phyloP scores from a whole-genome alignment of 352 stramenopile species.

The Phytophthora pini region DNA sequence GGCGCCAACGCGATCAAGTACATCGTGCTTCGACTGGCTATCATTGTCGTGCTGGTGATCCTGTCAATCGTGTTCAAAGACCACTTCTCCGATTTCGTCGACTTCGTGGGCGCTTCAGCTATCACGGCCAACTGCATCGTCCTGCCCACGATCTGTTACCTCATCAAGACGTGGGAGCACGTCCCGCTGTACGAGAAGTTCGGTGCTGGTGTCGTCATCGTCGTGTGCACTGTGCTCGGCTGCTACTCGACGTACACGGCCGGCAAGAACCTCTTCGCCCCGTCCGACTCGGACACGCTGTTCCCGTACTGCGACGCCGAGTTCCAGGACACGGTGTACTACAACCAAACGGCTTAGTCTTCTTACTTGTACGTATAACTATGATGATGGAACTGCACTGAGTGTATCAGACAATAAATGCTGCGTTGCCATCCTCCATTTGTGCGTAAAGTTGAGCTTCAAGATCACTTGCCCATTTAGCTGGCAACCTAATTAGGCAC shows the following conservation, averaged over 20 bases:
- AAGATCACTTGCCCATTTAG: not conserved
- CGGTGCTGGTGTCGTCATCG: slow-evolving; percentile 34
- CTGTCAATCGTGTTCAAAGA: slow-evolving; percentile 40
- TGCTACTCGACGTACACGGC: slow-evolving; percentile 55
- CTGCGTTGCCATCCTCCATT: slow-evolving; percentile 2
- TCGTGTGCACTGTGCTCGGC: slow-evolving; percentile 52
- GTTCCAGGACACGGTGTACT: slow-evolving; percentile 46
- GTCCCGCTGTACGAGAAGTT: slow-evolving; percentile 54
- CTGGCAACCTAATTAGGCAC: not conserved
- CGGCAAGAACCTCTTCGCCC: slow-evolving; percentile 51
- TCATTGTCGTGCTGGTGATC: slow-evolving; percentile 55
- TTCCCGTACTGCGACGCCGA: slow-evolving; percentile 64
- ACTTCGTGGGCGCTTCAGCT: slow-evolving; percentile 63
- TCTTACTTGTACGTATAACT: slow-evolving; percentile 26
- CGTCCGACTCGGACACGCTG: slow-evolving; percentile 35
- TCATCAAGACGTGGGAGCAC: slow-evolving; percentile 59
- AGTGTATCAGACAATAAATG: slow-evolving; percentile 1
- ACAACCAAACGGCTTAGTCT: slow-evolving; percentile 33
- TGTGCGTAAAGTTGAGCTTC: not conserved
- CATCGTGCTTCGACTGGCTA: slow-evolving; percentile 46
- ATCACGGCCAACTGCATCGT: slow-evolving; percentile 69
- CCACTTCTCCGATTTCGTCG: slow-evolving; percentile 60
- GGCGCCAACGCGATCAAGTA: slow-evolving; percentile 53
- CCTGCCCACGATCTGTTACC: slow-evolving; percentile 65
- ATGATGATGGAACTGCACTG: slow-evolving; percentile 16